These are phyloP conservation scores for Chondrostereum purpureum DNA, from an alignment of 1,284 basidiomycete species.

Conservation along the genomic window DNA sequence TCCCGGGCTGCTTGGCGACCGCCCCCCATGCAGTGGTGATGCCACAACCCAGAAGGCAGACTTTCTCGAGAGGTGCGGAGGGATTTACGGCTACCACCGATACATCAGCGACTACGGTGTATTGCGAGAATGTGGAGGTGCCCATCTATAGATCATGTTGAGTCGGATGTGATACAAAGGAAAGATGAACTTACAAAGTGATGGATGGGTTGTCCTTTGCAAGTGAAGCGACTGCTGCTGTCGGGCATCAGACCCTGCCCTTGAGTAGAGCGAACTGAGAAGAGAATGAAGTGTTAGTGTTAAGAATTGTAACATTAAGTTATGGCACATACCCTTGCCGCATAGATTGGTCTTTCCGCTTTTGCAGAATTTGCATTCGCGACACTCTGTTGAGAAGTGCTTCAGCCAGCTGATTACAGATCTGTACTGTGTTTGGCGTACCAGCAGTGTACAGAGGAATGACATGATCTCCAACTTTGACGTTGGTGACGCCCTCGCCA, in stretches of 20 bases:
- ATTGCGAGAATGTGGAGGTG: constrained; percentile 96
- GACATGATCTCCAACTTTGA: constrained; percentile 83
- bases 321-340: constrained; percentile 60
- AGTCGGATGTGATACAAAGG: background rate
- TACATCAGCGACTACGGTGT: constrained; percentile 97
- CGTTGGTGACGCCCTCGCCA: constrained; percentile 87
- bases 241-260: constrained; percentile 98
- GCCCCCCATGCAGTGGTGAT: constrained; percentile 97
- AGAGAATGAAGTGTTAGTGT: background rate
- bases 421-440: constrained; percentile 22
- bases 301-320: too few relatives aligned
- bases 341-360: constrained; percentile 98
- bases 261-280: constrained; percentile 84
- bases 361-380: constrained; percentile 97
- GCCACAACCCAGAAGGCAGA: constrained; percentile 92
- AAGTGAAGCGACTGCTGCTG: constrained; percentile 84
- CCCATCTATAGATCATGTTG: constrained; percentile 74
- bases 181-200: constrained; percentile 71
- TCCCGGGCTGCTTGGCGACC: constrained; percentile 74
- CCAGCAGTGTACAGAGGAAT: constrained; percentile 91
- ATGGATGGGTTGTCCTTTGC: constrained; percentile 81
- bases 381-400: constrained; percentile 61
- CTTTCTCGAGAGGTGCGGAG: constrained; percentile 86
- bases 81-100: constrained; percentile 90
- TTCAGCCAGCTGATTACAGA: constrained; percentile 3